Conservation (phyloP, 2,329 filamentous ascomycete genomes). For the Claviceps humidiphila region DNA sequence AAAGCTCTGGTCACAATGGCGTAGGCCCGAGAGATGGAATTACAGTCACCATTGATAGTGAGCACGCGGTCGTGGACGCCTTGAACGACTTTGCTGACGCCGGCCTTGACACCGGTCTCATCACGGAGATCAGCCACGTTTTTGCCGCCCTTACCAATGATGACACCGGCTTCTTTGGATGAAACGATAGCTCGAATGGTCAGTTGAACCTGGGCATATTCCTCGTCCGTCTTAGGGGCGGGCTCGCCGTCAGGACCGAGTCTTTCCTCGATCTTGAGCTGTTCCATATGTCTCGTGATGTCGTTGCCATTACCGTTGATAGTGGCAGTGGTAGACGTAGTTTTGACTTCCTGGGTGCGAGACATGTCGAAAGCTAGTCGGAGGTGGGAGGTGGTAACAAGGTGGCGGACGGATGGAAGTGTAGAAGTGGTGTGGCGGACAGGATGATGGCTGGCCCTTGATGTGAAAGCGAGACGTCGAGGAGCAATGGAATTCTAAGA, state of each 20-base stretch:
- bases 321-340: constrained; percentile 16
- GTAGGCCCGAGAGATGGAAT: constrained; percentile 83
- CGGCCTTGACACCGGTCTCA: constrained; percentile 94
- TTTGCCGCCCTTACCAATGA: constrained; percentile 97
- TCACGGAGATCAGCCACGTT: constrained; percentile 95
- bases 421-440: neutral
- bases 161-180: constrained; percentile 96
- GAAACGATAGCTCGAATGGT: constrained; percentile 96
- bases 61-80: constrained; percentile 95
- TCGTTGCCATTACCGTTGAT: constrained; percentile 39
- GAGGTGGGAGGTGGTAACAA: neutral
- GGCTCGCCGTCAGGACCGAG: constrained; percentile 63
- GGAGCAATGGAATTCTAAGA: neutral
- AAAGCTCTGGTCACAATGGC: constrained; percentile 83
- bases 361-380: constrained; percentile 36
- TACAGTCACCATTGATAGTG: constrained; percentile 83
- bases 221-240: constrained; percentile 84
- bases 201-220: constrained; percentile 84
- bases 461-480: neutral
- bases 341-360: constrained; percentile 41
- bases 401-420: constrained; percentile 6
- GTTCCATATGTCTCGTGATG: constrained; percentile 47
- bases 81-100: constrained; percentile 96
- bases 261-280: constrained; percentile 52
- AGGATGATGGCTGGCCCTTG: neutral